These are phyloP conservation scores for Ganoderma sinense DNA, from an alignment of 1,284 basidiomycete species.

Conservation along the genomic window DNA sequence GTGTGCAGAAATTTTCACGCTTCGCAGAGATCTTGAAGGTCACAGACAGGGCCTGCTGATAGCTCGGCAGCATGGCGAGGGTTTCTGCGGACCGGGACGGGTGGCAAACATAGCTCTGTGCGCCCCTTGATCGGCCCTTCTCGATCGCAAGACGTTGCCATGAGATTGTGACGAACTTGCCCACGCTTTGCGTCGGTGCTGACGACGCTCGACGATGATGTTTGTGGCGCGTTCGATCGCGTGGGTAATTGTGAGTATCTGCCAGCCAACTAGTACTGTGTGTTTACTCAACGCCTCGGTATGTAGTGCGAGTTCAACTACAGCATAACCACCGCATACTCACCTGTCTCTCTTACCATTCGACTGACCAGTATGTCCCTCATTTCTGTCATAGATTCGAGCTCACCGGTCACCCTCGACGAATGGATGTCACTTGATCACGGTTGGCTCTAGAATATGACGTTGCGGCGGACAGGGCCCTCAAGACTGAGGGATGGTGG, in stretches of 20 bases:
- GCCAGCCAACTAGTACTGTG: not conserved
- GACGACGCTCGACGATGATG: not conserved
- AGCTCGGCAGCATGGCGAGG: not conserved
- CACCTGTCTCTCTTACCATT: not conserved
- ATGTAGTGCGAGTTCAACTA: not conserved
- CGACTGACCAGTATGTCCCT: not conserved
- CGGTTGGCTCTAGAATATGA: not conserved
- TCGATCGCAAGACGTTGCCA: not conserved
- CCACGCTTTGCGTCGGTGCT: not conserved
- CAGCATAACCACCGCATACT: not conserved
- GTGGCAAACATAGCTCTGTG: not conserved
- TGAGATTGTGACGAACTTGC: not conserved
- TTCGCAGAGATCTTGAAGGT: not conserved
- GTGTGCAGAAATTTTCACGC: not conserved
- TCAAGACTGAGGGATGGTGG: not conserved
- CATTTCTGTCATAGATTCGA: not conserved
- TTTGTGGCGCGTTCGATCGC: constrained; percentile 2
- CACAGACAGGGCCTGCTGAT: not conserved
- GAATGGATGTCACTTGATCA: not conserved
- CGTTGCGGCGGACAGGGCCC: not conserved
- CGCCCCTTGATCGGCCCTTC: not conserved
- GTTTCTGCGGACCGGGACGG: not conserved
- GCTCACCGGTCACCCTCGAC: no score
- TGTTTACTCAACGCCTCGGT: not conserved
- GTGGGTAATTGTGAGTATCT: not conserved